phyloP scores from a whole-genome alignment of 1,139 yeast species.

The Oligophagozyma castellii region DNA sequence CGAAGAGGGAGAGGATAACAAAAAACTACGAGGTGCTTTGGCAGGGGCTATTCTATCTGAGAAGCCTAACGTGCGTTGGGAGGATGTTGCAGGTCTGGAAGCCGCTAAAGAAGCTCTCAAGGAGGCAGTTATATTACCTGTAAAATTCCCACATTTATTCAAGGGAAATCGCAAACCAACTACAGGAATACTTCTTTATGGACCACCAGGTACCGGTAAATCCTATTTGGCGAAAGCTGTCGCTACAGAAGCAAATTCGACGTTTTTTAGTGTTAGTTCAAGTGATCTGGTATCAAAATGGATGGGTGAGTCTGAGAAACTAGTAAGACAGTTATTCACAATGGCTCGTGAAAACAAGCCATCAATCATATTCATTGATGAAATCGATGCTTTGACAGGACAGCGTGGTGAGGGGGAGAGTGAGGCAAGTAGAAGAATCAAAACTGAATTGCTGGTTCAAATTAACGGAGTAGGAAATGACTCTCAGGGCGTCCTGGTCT shows the following conservation, averaged over 20 bases:
- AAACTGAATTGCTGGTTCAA: slow-evolving; percentile 90
- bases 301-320: slow-evolving; percentile 98
- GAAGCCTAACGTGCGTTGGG: slow-evolving; percentile 89
- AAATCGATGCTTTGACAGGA: slow-evolving; percentile 95
- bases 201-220: slow-evolving; percentile 99
- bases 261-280: slow-evolving; percentile 89
- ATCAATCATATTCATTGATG: slow-evolving; percentile 90
- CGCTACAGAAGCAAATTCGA: slow-evolving; percentile 95
- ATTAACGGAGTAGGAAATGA: slow-evolving; percentile 99
- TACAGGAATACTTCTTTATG: slow-evolving; percentile 80
- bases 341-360: slow-evolving; percentile 97
- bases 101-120: slow-evolving; percentile 91
- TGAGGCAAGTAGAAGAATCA: slow-evolving; percentile 91
- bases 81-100: slow-evolving; percentile 91
- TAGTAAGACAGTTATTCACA: slow-evolving; percentile 83
- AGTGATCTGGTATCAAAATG: slow-evolving; percentile 92
- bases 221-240: slow-evolving; percentile 95
- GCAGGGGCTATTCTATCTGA: slow-evolving; percentile 88
- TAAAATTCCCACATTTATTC: slow-evolving; percentile 85
- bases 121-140: slow-evolving; percentile 94
- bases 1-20: slow-evolving; percentile 62
- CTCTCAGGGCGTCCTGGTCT: slow-evolving; percentile 77
- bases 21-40: slow-evolving; percentile 79
- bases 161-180: slow-evolving; percentile 92
- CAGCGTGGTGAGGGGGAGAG: slow-evolving; percentile 98